Evolutionary conservation across 2,329 filamentous ascomycete genomes (phyloP), one percentile per base, ranked within the genome.

Genomic region (Geosmithia flava): DNA sequence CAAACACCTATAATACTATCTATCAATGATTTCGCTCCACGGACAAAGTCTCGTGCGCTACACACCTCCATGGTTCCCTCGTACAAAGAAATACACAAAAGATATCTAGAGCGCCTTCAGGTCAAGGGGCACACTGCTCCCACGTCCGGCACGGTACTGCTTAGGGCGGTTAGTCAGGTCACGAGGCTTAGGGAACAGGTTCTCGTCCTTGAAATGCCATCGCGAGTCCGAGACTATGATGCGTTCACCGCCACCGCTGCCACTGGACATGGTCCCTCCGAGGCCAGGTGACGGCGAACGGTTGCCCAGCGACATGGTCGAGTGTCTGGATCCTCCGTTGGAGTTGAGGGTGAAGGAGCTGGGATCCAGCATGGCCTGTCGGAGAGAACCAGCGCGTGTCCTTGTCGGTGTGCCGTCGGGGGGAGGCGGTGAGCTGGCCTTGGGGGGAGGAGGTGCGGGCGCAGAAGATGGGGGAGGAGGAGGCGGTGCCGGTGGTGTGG

Each of bases 71-170:
- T 4, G 23, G 16, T 19, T 15, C 19, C 20, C 19, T 29, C 16
- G 7, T 23, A 19, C 42, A 20, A n/a, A 20, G 19, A 7, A 29
- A 17, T 29, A 33, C 20, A 39, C 17, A 5, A 10, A 39, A 44
- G 6, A 11, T 10, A 8, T 11, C 19, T 33, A 47, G 7, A 49
- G 39, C n/a, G 45, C 45, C 27, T 33, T 50, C 60, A 98, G 66
- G 69, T 97, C 87, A 56, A 97, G 70, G 29, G 93, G 93, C 55
- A 97, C 90, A 70, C 87, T 96, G 68, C 89, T 96, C 30, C 89
- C 91, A 60, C 91, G 78, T 8, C 93, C 93, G 37, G 93, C 93
- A 53, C 91, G 76, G 65, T 97, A 98, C 61, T 80, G 81, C 62
- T 85, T 89, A 19, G 75, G 68, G 3, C 78, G 80, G n/a, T 84